Base-by-base conservation (phyloP, 495 filamentous ascomycete genomes). In the Echria macrotheca region DNA sequence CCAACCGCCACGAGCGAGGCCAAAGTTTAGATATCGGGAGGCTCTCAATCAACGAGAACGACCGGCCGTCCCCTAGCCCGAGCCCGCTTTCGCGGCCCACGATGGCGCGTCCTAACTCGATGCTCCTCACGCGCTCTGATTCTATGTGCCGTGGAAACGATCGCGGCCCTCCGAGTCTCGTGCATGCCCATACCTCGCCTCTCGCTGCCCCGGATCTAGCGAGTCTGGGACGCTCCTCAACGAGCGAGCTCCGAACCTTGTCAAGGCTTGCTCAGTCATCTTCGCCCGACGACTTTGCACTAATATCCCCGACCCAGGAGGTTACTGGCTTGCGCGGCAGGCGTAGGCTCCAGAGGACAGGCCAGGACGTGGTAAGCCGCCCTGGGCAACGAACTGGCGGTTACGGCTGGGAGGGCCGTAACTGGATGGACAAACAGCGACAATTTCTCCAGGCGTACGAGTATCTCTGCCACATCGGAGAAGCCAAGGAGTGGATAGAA, bases 401-500 rank as follows among this genome's bases (percentile, higher is more conserved):
- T 63, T 82, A 69, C 71, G 72, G 83, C 44, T 96, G 89, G 85
- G 84, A 83, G 46, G 87, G 84, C 14, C 81, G 87, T 35, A 95
- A 89, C 58, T 97, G 93, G 94, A 97, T 99, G 91, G 94, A 99
- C 64, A 89, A 93, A 63, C 89, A 96, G 63, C 79, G 94, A 41
- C 90, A 97, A 61, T 97, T 95, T 61, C 71, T 97, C 26, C 89
- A 95, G 66, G 94, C 94, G 8, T 99, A 99, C 61, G 94, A 99
- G 65, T 99, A 99, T 61, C 81, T 99, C 32, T 99, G 94, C 60
- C 94, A 99, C 60, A 97, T 99, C 59, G 94, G 94, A 56, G 94
- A 99, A 75, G 94, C 94, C 38, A 97, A 97, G 64, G 90, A 97
- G 65, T 99, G 94, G 94, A 94, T 99, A 36, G 93, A 97, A 66